Conservation (phyloP, 495 filamentous ascomycete genomes). For the Astrothelium macrocarpum region DNA sequence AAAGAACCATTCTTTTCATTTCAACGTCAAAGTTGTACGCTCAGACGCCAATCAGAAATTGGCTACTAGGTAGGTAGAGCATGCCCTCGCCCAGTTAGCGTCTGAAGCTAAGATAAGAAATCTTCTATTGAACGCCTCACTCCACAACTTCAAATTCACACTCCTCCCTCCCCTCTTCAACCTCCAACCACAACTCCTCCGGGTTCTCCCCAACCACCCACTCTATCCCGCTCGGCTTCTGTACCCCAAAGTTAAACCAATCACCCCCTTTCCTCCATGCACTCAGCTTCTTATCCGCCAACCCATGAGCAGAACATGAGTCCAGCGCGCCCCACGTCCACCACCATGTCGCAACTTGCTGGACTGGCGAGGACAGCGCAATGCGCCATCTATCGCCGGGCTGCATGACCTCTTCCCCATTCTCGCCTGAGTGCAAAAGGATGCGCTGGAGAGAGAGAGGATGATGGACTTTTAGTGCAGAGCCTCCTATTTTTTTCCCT, state of each 20-base stretch:
- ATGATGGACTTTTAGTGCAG: background rate
- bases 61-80: too few species aligned
- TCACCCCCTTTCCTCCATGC: background rate
- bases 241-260: background rate
- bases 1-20: too few species aligned
- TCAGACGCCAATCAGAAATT: too few species aligned
- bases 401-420: background rate
- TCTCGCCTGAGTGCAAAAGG: background rate
- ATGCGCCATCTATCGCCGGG: background rate
- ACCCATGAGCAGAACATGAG: background rate
- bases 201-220: background rate
- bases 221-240: background rate
- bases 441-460: background rate
- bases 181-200: background rate
- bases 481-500: too few species aligned
- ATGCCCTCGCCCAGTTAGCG: too few species aligned
- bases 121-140: too few species aligned
- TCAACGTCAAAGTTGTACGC: too few species aligned
- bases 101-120: too few species aligned
- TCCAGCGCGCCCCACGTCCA: background rate
- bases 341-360: background rate
- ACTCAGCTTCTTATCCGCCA: background rate
- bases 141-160: background rate
- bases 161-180: background rate
- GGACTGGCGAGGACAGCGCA: background rate